These are phyloP conservation scores for Bertia moriformis DNA, from an alignment of 2,329 filamentous ascomycete genomes.

Conservation along the genomic window DNA sequence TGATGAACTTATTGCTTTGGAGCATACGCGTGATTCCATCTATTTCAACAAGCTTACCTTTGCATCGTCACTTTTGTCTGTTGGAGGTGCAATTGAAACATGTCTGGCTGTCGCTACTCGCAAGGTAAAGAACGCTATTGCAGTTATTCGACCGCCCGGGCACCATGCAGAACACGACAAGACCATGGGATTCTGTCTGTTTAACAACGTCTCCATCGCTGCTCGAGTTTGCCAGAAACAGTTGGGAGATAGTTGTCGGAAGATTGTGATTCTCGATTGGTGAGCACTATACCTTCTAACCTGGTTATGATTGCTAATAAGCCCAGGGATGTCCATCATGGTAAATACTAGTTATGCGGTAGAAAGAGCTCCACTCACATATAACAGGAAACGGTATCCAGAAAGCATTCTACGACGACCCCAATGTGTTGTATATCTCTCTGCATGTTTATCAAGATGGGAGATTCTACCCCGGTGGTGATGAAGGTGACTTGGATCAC, in stretches of 20 bases:
- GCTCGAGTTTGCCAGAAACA: slow-evolving; percentile 43
- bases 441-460: slow-evolving; percentile 48
- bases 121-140: slow-evolving; percentile 53
- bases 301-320: neutral
- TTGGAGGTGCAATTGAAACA: slow-evolving; percentile 54
- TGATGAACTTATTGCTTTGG: slow-evolving; percentile 31
- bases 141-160: slow-evolving; percentile 52
- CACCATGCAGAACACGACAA: slow-evolving; percentile 51
- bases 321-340: slow-evolving; percentile 51
- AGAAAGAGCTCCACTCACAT: no score
- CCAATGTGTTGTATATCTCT: slow-evolving; percentile 55
- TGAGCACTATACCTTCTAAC: slow-evolving; percentile 12
- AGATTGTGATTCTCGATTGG: slow-evolving; percentile 55
- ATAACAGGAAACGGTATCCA: slow-evolving; percentile 49
- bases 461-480: slow-evolving; percentile 44
- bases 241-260: slow-evolving; percentile 42
- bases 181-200: slow-evolving; percentile 55
- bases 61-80: slow-evolving; percentile 42
- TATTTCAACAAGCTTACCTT: slow-evolving; percentile 42
- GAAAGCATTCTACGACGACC: slow-evolving; percentile 52
- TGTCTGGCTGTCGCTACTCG: slow-evolving; percentile 45
- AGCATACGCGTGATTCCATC: slow-evolving; percentile 31
- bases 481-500: slow-evolving; percentile 42
- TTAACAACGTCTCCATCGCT: slow-evolving; percentile 56
- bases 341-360: slow-evolving; percentile 19